Percentiles rank a stretch among this genome's conserved stretches.
phyloP scores from a whole-genome alignment of 768 basidiomycete genomes.

The Boletus vinaceobasis region DNA sequence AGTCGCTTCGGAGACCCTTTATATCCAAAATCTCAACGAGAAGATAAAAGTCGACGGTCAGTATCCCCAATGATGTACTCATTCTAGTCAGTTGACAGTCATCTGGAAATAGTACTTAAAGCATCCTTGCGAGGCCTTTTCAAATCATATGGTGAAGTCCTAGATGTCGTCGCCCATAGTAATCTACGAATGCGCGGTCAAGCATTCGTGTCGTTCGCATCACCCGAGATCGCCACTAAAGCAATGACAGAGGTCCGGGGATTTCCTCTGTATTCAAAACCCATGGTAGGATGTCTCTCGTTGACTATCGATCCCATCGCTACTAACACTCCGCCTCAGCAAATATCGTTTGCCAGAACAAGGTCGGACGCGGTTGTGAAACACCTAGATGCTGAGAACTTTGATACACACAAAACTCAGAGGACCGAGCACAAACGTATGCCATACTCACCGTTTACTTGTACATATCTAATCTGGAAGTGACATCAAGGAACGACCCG shows the following conservation, averaged over 20 bases:
- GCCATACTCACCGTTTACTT: conserved; percentile 18
- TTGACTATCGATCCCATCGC: neutral
- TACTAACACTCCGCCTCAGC: conserved; percentile 45
- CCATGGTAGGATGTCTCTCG: conserved; percentile 66
- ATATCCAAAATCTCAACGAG: conserved; percentile 96
- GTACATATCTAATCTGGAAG: neutral
- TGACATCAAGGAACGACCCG: conserved; percentile 62
- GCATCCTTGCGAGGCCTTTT: conserved; percentile 84
- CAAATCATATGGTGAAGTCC: conserved; percentile 87
- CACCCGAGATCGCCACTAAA: conserved; percentile 76
- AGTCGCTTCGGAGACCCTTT: conserved; percentile 76
- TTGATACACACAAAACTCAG: conserved; percentile 71
- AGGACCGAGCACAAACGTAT: conserved; percentile 84
- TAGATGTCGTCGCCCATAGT: conserved; percentile 92
- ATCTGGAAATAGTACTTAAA: conserved; percentile 67
- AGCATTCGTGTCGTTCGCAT: conserved; percentile 92
- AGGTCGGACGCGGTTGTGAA: conserved; percentile 89
- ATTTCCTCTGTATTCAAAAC: conserved; percentile 94
- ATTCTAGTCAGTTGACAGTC: conserved; percentile 6
- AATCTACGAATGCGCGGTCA: conserved; percentile 98
- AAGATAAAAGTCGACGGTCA: conserved; percentile 80
- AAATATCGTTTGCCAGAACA: conserved; percentile 91
- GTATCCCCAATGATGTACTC: conserved; percentile 6
- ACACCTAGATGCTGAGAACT: conserved; percentile 58
- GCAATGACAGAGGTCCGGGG: conserved; percentile 91